Evolutionary conservation across 2,329 filamentous ascomycete species (phyloP).

Genomic region (Phialocephala sp.): DNA sequence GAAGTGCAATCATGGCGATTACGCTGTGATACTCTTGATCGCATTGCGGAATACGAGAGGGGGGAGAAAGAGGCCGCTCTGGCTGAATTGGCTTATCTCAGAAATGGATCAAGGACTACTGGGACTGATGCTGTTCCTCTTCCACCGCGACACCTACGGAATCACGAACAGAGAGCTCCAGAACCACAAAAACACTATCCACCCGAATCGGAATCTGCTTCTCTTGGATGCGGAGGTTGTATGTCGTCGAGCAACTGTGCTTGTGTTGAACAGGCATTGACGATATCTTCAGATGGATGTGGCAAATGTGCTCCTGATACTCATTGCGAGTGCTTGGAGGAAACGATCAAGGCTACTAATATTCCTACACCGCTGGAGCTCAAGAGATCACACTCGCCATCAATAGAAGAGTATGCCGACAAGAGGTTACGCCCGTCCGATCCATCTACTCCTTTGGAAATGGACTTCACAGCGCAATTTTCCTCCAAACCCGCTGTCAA

Average conservation of each 20-base stretch:
- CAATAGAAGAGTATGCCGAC: constrained; percentile 44
- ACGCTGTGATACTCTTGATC: constrained; percentile 43
- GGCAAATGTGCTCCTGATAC: constrained; percentile 67
- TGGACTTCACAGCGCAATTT: constrained; percentile 73
- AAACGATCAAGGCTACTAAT: constrained; percentile 40
- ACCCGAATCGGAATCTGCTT: constrained; percentile 37
- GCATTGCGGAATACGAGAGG: constrained; percentile 44
- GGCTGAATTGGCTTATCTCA: constrained; percentile 47
- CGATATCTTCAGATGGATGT: constrained; percentile 63
- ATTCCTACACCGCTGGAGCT: constrained; percentile 29
- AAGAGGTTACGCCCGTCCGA: constrained; percentile 62
- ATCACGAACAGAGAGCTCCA: constrained; percentile 32
- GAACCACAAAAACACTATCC: constrained; percentile 33
- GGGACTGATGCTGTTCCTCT: constrained; percentile 49
- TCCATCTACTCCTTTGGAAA: constrained; percentile 57
- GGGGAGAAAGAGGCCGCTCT: constrained; percentile 50
- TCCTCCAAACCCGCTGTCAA: constrained; percentile 48
- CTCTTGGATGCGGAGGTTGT: constrained; percentile 61
- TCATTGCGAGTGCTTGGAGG: constrained; percentile 66
- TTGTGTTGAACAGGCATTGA: constrained; percentile 64
- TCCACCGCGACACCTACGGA: constrained; percentile 42
- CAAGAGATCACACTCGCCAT: constrained; percentile 43
- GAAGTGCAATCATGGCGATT: constrained; percentile 44
- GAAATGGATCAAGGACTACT: constrained; percentile 40
- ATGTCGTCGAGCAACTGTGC: constrained; percentile 58